phyloP scores from a whole-genome alignment of 306 rosid species.

The Abrus precatorius region DNA sequence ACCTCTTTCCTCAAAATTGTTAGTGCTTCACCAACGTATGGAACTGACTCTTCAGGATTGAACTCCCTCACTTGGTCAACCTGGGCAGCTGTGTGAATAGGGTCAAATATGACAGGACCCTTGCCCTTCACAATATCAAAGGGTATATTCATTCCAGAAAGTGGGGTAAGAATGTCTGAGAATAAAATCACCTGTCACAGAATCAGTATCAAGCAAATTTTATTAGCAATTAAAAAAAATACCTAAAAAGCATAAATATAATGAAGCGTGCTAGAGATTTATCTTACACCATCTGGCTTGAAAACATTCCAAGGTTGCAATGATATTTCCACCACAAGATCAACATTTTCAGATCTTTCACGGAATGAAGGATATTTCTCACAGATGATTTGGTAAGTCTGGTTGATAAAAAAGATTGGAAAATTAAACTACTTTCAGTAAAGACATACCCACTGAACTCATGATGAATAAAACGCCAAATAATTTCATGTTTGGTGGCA shows the following conservation, averaged over 20 bases:
- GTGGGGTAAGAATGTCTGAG: constrained; percentile 98
- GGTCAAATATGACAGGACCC: constrained; percentile 91
- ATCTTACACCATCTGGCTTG: constrained; percentile 94
- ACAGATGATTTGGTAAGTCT: constrained; percentile 92
- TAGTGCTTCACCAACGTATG: constrained; percentile 96
- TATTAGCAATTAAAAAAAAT: constrained; percentile 41
- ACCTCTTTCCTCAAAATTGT: constrained; percentile 91
- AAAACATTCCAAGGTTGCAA: constrained; percentile 96
- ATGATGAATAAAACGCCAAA: neutral
- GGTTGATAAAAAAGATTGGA: constrained; percentile 30
- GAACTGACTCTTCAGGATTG: constrained; percentile 93
- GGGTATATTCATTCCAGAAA: constrained; percentile 97
- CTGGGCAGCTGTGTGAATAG: constrained; percentile 69
- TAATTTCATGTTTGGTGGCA: neutral
- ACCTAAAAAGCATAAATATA: constrained; percentile 13
- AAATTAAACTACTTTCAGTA: constrained; percentile 40
- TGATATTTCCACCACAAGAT: constrained; percentile 94
- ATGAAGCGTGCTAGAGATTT: constrained; percentile 24
- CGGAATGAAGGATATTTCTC: constrained; percentile 96
- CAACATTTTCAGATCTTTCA: constrained; percentile 93
- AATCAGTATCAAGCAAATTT: constrained; percentile 26
- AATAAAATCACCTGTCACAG: constrained; percentile 86
- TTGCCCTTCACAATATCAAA: constrained; percentile 97
- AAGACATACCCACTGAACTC: constrained; percentile 21
- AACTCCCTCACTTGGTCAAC: constrained; percentile 86